These are phyloP conservation scores for Geoglossum glabrum DNA, from an alignment of 495 filamentous ascomycete species.

Conservation along the genomic window DNA sequence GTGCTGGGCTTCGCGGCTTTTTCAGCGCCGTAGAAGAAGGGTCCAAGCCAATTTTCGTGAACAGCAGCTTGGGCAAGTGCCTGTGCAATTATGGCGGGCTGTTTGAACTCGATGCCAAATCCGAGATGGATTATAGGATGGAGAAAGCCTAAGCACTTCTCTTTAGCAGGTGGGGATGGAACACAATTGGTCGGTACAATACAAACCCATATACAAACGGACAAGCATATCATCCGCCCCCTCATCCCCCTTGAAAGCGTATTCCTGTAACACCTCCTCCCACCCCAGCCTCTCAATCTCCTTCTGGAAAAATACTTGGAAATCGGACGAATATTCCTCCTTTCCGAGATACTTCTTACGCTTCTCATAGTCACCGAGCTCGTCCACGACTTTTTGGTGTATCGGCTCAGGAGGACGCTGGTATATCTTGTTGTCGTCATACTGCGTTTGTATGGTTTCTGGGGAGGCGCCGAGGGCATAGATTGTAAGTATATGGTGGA, in stretches of 20 bases:
- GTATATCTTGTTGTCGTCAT: conserved; percentile 36
- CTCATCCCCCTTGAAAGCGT: conserved; percentile 42
- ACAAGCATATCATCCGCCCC: conserved; percentile 39
- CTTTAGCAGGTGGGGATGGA: conserved; percentile 9
- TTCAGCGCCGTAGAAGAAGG: conserved; percentile 34
- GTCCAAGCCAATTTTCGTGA: conserved; percentile 29
- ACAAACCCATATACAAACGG: conserved; percentile 33
- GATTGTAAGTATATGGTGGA: conserved; percentile 52
- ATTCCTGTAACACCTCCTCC: conserved; percentile 35
- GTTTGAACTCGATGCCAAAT: conserved; percentile 60
- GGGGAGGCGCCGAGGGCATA: conserved; percentile 52
- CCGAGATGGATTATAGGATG: conserved; percentile 76
- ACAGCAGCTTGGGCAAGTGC: conserved; percentile 56
- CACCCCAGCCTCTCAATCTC: conserved; percentile 47
- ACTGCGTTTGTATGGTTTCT: conserved; percentile 32
- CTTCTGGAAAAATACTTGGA: conserved; percentile 47
- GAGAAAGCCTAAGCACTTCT: conserved; percentile 36
- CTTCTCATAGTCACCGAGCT: conserved; percentile 28
- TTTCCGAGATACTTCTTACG: conserved; percentile 33
- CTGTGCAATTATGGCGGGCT: conserved; percentile 66
- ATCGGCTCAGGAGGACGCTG: conserved; percentile 30
- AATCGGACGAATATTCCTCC: conserved; percentile 40
- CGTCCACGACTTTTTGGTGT: conserved; percentile 25
- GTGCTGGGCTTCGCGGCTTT: conserved; percentile 18
- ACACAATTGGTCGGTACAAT: background rate